Evolutionary conservation across 2,329 filamentous ascomycete species (phyloP), one percentile per base, ranked within the genome.

Genomic region (Sporothrix inflata): DNA sequence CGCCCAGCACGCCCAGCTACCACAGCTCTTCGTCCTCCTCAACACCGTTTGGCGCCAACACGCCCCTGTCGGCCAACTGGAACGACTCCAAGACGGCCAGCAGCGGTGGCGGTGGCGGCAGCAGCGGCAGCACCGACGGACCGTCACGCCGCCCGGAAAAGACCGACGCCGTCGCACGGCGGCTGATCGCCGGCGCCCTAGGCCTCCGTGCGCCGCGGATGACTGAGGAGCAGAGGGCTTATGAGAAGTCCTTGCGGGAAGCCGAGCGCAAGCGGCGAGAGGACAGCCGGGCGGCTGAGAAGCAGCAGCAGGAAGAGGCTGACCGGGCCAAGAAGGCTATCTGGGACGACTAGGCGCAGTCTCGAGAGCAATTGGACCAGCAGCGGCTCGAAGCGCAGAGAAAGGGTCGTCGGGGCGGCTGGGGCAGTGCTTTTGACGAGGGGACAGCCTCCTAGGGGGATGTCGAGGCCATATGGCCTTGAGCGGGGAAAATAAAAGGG

Each of bases 201-300:
- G 96, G 96, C 0, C 88, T 98, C 71, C 89, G 90, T 78, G 89
- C 91, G 45, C 93, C 94, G 42, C 91, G 89, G 83, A 88, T 91
- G 80, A 98, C 94, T 1, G 94, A 97, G 74, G 94, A 98, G 82
- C 92, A 97, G 85, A 88, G 87, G 77, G 92, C 93, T 70, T 98
- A 96, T 80, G 94, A 98, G 78, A 89, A 87, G 76, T 91, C 92
- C 0, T 85, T 96, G 74, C 89, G 91, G 77, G 92, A 97, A 82
- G 92, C 95, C 82, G 95, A 97, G 85, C 90, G 89, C 77, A 94
- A 90, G 84, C 88, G 88, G 76, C 84, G 90, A 73, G 92, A 94
- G 72, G 87, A 89, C 77, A 93, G 94, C 80, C 90, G 86, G 78
- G 89, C 89, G 72, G 88, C 89, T 72, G 88, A 90, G 80, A 87